Evolutionary conservation across 2,329 filamentous ascomycete genomes (phyloP), one percentile per base, ranked within the genome.

Genomic region (Colletotrichum kahawae): DNA sequence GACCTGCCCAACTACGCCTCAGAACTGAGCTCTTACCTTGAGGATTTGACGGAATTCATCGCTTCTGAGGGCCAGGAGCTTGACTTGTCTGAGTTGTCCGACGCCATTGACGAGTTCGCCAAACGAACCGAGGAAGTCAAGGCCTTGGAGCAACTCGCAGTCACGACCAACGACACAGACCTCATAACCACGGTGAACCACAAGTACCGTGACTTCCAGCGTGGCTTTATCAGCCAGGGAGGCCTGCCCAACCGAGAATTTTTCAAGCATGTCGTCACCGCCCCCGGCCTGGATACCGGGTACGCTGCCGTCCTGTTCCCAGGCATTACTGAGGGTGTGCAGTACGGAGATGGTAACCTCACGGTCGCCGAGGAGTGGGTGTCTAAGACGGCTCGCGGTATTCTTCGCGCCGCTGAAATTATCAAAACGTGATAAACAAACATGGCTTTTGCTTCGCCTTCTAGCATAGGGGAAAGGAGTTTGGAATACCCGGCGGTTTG

Each of bases 281-380:
- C 88, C 0, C 88, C 88, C 0, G 87, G 88, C 0, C 68, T 86
- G 1, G 88, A 88, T 57, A 89, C 87, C 1, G 72, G 88, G 43
- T 89, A 87, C 27, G 82, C 83, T 0, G 82, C 84, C 6, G 84
- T 83, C 0, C 83, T 84, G 0, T 86, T 86, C 70, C 85, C 91
- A 14, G 92, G 92, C 27, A 91, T 94, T 78, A 92, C 92, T 82
- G 92, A 93, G 6, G 93, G 93, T 69, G 89, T 92, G 1, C 89
- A 92, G 77, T 90, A 90, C 67, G 90, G 80, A 2, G 71, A 90
- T 70, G 90, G 80, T 2, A 76, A 83, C 12, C 75, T 82, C 14
- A 78, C 79, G 0, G 66, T 80, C 10, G 83, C 83, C 0, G 72
- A 82, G 14, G 82, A 83, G 57, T 85, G 83, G 83, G 82, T 85